phyloP scores from a whole-genome alignment of 169 alveolate species.

The Babesia ovis region DNA sequence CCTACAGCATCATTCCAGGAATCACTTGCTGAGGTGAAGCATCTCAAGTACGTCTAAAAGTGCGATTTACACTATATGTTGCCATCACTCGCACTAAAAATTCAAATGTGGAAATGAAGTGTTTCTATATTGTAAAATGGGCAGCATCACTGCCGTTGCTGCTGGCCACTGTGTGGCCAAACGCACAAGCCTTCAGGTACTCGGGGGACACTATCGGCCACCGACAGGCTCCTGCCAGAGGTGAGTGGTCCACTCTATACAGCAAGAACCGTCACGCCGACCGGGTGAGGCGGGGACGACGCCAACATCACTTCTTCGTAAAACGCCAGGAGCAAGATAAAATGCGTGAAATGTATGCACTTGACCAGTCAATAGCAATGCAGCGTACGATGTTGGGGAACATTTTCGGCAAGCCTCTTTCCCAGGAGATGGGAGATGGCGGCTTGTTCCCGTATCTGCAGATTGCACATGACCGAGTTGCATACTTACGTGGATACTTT shows the following conservation, averaged over 20 bases:
- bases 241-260: conserved; percentile 4
- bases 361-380: conserved; percentile 1
- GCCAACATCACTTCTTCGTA: conserved; percentile 30
- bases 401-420: conserved; percentile 49
- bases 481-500: conserved; percentile 31
- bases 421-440: conserved; percentile 64
- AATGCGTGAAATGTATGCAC: not conserved
- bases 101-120: not conserved
- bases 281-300: conserved; percentile 16
- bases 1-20: conserved; percentile 43
- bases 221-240: not conserved
- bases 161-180: not conserved
- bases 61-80: not conserved
- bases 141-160: not conserved
- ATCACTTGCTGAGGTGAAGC: conserved; percentile 14
- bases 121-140: not conserved
- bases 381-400: not conserved
- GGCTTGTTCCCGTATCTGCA: conserved; percentile 42
- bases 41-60: conserved; percentile 29
- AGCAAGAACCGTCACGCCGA: conserved; percentile 42
- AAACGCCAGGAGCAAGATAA: conserved; percentile 19
- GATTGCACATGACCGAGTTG: conserved; percentile 10
- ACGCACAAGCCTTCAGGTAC: not conserved
- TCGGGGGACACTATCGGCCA: not conserved
- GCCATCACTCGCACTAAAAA: not conserved